Conservation (phyloP, 2,329 filamentous ascomycete genomes). For the Alternaria sp. region DNA sequence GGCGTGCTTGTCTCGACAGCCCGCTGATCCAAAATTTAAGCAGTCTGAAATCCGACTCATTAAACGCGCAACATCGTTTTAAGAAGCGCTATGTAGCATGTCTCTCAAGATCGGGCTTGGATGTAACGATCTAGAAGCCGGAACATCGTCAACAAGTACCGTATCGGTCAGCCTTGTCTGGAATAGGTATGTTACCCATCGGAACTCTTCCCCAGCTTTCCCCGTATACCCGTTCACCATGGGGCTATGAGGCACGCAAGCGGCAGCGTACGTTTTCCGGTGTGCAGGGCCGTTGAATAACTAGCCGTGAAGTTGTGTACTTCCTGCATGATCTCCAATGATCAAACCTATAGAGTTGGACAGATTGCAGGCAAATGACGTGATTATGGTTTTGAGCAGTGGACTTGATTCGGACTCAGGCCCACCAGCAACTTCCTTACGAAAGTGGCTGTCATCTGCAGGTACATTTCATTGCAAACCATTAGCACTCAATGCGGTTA, state of each 20-base stretch:
- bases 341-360: not conserved
- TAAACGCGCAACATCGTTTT: not conserved
- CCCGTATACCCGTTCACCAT: not conserved
- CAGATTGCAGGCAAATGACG: slow-evolving; percentile 1
- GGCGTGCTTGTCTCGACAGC: not conserved
- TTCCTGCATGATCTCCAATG: not conserved
- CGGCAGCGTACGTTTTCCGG: slow-evolving; percentile 9
- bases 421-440: not conserved
- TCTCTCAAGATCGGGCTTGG: not conserved
- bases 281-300: slow-evolving; percentile 7
- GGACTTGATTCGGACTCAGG: not conserved
- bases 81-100: not conserved
- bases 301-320: not conserved
- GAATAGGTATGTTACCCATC: slow-evolving; percentile 12
- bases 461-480: slow-evolving; percentile 4
- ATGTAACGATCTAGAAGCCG: not conserved
- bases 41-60: not conserved
- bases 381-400: not conserved
- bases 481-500: not conserved
- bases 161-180: not conserved
- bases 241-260: slow-evolving; percentile 5
- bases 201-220: slow-evolving; percentile 13
- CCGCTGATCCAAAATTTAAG: not conserved
- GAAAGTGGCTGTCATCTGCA: not conserved
- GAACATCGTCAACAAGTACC: not conserved